Conservation (phyloP, 2,329 filamentous ascomycete genomes). For the Fusarium palustre region DNA sequence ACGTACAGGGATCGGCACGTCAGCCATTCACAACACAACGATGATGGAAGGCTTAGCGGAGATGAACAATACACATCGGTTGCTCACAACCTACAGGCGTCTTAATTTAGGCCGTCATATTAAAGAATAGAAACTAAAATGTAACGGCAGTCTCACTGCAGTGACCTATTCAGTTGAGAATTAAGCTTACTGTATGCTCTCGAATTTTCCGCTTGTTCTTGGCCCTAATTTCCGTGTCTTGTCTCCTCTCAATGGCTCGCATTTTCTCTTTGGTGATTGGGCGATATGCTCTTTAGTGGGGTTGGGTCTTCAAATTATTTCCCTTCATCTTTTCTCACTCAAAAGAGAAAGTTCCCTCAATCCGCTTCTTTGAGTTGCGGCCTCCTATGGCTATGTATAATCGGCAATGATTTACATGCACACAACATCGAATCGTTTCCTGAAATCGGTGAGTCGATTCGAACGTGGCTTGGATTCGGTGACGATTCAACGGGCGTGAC, state of each 20-base stretch:
- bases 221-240: neutral
- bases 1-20: neutral
- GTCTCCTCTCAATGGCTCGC: neutral
- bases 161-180: neutral
- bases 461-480: slow-evolving; percentile 16
- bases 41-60: neutral
- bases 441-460: neutral
- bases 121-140: neutral
- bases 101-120: neutral
- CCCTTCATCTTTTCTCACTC: neutral
- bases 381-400: slow-evolving; percentile 4
- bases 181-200: neutral
- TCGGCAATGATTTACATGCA: neutral
- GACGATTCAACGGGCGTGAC: slow-evolving; percentile 1
- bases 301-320: neutral
- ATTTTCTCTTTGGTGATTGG: neutral
- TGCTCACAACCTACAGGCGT: neutral
- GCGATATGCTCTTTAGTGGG: neutral
- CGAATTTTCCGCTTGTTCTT: neutral
- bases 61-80: neutral
- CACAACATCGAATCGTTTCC: slow-evolving; percentile 1
- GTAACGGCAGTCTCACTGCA: neutral
- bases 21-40: neutral
- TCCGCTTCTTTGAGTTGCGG: neutral
- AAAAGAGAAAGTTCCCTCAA: neutral